Percentiles rank a stretch among this genome's conserved stretches.
Evolutionary conservation across 139 green algal genomes (phyloP).

Genomic region (Micromonas commoda): DNA sequence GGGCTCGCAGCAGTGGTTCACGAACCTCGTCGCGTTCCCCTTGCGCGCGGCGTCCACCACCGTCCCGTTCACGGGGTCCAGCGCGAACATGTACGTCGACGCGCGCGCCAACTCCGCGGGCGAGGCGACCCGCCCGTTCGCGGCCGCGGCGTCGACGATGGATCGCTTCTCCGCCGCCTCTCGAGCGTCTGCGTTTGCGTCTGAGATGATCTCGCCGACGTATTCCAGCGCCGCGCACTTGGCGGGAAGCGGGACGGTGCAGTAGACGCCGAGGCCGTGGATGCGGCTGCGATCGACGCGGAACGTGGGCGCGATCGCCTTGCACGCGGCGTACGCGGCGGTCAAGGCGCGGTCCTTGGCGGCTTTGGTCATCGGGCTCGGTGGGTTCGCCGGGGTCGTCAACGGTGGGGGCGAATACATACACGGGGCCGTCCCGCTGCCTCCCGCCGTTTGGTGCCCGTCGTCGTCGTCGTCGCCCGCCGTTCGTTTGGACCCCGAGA

Average conservation of each 20-base stretch:
- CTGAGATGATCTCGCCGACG: neutral
- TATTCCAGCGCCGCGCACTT: neutral
- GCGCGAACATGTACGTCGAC: slow-evolving; percentile 34
- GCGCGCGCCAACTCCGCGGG: neutral
- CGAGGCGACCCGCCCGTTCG: too few relatives aligned
- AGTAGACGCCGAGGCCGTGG: neutral
- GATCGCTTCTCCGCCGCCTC: neutral
- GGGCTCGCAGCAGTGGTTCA: slow-evolving; percentile 85
- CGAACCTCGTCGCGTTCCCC: slow-evolving; percentile 72
- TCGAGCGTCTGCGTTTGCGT: neutral
- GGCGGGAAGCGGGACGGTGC: neutral
- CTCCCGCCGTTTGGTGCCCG: too few relatives aligned
- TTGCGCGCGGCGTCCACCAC: slow-evolving; percentile 76
- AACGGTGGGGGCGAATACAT: too few relatives aligned
- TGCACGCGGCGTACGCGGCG: too few relatives aligned
- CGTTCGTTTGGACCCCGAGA: too few relatives aligned
- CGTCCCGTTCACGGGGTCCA: slow-evolving; percentile 59
- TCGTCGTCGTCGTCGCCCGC: too few relatives aligned
- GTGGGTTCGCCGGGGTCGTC: too few relatives aligned
- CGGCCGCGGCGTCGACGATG: too few relatives aligned
- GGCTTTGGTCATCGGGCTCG: too few relatives aligned
- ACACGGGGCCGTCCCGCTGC: too few relatives aligned
- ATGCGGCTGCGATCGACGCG: neutral
- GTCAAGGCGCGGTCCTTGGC: too few relatives aligned
- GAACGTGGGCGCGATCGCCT: neutral